Evolutionary conservation across 2,329 filamentous ascomycete species (phyloP).

Genomic region (Fusarium praegraminearum): DNA sequence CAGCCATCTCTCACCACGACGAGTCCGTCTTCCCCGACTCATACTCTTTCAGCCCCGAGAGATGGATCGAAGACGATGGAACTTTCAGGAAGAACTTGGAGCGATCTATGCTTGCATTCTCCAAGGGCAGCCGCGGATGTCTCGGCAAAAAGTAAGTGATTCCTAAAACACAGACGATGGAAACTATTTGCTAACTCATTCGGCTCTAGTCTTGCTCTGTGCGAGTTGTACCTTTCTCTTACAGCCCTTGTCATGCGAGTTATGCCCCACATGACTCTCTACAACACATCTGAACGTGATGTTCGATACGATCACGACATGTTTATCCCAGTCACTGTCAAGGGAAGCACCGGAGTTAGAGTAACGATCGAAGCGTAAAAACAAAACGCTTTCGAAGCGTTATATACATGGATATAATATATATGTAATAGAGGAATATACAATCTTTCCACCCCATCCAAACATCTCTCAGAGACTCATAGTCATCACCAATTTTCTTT

Average conservation of each 20-base stretch:
- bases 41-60: conserved; percentile 2
- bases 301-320: conserved; percentile 27
- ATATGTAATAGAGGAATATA: conserved; percentile 12
- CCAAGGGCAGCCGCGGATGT: conserved; percentile 16
- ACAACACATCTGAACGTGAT: conserved; percentile 12
- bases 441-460: too few species aligned
- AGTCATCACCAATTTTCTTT: not conserved
- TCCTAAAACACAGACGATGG: accelerated
- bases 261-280: conserved; percentile 19
- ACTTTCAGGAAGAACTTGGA: conserved; percentile 16
- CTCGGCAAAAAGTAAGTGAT: conserved; percentile 26
- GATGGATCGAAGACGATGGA: conserved; percentile 13
- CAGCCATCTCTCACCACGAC: conserved; percentile 16
- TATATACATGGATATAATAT: conserved; percentile 1
- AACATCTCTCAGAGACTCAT: not conserved
- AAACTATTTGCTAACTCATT: not conserved
- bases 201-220: conserved; percentile 7
- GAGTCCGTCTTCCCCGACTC: conserved; percentile 20
- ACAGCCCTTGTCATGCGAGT: conserved; percentile 11
- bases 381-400: not conserved
- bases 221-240: conserved; percentile 24
- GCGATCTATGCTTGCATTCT: conserved; percentile 19
- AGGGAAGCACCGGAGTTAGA: conserved; percentile 10
- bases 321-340: conserved; percentile 13
- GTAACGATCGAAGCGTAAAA: conserved; percentile 16